These are phyloP conservation scores for Dipteronia dyeriana DNA, from an alignment of 345 rosid species.

Conservation along the genomic window DNA sequence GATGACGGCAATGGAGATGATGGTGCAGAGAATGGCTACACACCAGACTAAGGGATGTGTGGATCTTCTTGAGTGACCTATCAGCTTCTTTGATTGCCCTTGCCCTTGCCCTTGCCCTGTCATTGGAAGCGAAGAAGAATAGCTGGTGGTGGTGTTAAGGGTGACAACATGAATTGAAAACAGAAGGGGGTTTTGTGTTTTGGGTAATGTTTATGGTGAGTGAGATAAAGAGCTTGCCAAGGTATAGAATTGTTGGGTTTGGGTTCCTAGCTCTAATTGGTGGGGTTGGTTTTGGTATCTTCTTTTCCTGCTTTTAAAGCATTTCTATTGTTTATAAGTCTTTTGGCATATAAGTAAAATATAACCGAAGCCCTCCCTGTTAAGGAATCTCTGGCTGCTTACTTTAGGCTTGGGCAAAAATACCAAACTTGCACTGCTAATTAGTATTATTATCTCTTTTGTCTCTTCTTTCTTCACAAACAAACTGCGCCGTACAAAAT, in stretches of 20 bases:
- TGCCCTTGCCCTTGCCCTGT: too few species aligned
- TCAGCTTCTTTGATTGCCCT: background rate
- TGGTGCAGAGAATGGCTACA: conserved; percentile 68
- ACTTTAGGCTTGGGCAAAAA: conserved; percentile 7
- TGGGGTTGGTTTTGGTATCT: conserved; percentile 79
- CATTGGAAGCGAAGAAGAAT: conserved; percentile 14
- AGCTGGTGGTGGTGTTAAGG: background rate
- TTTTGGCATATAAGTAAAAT: background rate
- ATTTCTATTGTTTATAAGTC: background rate
- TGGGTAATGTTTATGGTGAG: background rate
- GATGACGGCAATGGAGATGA: conserved; percentile 63
- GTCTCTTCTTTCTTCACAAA: background rate
- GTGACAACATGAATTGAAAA: conserved; percentile 37
- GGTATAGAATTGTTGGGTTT: conserved; percentile 20
- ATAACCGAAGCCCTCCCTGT: background rate
- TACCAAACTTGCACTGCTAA: conserved; percentile 44
- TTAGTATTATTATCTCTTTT: background rate
- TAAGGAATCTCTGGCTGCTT: conserved; percentile 23
- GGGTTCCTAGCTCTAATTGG: conserved; percentile 42
- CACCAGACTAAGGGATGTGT: conserved; percentile 74
- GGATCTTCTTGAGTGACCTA: conserved; percentile 14
- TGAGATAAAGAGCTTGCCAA: conserved; percentile 14
- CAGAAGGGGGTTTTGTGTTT: conserved; percentile 14
- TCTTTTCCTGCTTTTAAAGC: conserved; percentile 57
- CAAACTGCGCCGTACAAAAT: background rate